These are phyloP conservation scores for Tetraselmis chui DNA, from an alignment of 139 green algal genomes.

Conservation along the genomic window DNA sequence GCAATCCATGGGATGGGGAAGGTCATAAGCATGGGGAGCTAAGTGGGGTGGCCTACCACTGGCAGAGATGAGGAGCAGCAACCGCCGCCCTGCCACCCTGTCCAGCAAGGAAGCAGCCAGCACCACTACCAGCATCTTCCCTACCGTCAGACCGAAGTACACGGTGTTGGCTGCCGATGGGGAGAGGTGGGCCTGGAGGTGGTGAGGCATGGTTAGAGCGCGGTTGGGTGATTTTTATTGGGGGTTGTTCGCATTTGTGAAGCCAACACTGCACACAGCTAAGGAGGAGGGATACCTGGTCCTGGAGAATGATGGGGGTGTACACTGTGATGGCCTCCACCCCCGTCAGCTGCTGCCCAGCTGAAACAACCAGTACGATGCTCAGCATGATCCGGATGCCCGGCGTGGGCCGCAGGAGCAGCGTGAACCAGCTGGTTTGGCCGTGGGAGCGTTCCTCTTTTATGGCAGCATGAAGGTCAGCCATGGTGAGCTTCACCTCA, in stretches of 20 bases:
- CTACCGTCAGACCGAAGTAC: not conserved
- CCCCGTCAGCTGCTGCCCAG: constrained; percentile 1
- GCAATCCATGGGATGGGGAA: too few species aligned
- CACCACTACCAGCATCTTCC: not conserved
- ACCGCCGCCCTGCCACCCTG: not conserved
- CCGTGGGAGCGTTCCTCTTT: not conserved
- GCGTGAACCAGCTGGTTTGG: not conserved
- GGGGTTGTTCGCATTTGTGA: too few species aligned
- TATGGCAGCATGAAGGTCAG: not conserved
- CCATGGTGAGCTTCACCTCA: not conserved
- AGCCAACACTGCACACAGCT: too few species aligned
- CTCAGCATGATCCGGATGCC: not conserved
- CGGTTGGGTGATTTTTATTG: too few species aligned
- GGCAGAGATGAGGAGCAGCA: not conserved
- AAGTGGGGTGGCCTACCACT: not conserved
- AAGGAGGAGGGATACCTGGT: too few species aligned
- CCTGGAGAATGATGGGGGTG: not conserved
- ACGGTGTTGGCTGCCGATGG: not conserved
- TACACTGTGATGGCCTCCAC: constrained; percentile 1
- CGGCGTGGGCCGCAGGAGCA: not conserved
- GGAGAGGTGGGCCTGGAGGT: not conserved
- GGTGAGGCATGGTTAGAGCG: too few species aligned
- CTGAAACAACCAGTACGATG: not conserved
- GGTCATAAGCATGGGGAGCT: too few species aligned
- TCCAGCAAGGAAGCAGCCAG: not conserved